Conservation (phyloP, 139 green algal species). For the Coelastrella sp. region DNA sequence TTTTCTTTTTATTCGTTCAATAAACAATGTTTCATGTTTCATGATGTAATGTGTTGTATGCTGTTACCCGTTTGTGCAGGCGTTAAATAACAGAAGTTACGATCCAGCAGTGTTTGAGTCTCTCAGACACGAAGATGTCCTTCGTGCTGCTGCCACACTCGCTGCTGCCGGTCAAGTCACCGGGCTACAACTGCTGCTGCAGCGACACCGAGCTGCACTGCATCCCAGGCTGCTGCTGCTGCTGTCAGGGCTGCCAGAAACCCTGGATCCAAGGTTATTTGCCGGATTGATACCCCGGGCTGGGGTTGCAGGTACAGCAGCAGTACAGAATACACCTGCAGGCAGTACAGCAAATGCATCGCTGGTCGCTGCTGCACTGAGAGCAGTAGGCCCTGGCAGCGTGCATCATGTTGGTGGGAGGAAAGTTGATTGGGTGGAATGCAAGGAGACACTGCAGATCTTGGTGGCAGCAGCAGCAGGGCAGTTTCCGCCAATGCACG, state of each 20-base stretch:
- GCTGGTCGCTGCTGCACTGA: constrained; percentile 1
- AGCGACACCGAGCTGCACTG: constrained; percentile 24
- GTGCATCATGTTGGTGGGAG: not conserved
- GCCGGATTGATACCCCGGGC: constrained; percentile 40
- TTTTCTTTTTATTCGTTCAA: no score
- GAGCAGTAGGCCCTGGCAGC: not conserved
- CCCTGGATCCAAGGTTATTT: constrained; percentile 47
- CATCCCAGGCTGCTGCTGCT: constrained; percentile 31
- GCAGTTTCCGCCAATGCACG: not conserved
- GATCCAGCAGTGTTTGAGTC: constrained; percentile 12
- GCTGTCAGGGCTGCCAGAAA: constrained; percentile 50
- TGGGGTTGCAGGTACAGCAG: not conserved
- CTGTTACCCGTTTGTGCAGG: constrained; percentile 4
- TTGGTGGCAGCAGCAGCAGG: constrained; percentile 21
- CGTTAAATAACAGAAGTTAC: not conserved
- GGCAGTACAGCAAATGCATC: not conserved
- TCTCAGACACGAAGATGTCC: not conserved
- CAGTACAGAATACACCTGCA: not conserved
- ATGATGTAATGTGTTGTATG: not conserved
- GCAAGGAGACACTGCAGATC: constrained; percentile 3
- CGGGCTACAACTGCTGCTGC: constrained; percentile 44
- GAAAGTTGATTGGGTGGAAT: constrained; percentile 39
- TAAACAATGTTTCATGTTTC: not conserved
- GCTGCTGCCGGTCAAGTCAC: constrained; percentile 28
- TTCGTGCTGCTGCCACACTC: constrained; percentile 13